phyloP scores from a whole-genome alignment of 2,329 filamentous ascomycete species.

The Aphanocladium album region DNA sequence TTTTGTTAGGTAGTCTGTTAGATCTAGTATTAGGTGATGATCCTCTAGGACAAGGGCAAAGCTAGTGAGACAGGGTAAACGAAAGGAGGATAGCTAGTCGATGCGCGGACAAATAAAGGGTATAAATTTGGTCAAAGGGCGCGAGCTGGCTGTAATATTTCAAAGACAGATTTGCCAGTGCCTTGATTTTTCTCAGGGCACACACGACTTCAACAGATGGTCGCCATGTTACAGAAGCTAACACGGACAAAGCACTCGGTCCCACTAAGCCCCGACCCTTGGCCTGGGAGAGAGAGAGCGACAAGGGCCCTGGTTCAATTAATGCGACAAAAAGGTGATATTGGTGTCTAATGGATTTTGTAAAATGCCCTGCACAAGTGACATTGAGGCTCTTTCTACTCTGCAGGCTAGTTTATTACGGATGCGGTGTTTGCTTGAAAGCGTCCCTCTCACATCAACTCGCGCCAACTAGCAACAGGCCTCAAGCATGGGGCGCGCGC shows the following conservation, averaged over 20 bases:
- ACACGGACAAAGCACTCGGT: background rate
- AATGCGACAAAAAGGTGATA: background rate
- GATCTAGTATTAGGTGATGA: too few species aligned
- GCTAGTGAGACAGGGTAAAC: too few species aligned
- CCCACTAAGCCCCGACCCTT: background rate
- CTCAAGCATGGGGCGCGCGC: too few species aligned
- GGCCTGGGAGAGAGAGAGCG: background rate
- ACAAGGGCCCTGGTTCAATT: background rate
- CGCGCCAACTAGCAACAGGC: too few species aligned
- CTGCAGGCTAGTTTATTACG: background rate
- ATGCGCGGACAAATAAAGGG: background rate
- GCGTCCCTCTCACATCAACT: too few species aligned
- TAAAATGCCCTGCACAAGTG: background rate
- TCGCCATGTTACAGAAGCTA: background rate
- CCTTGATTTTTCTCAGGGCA: background rate
- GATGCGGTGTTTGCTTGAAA: background rate
- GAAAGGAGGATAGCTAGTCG: too few species aligned
- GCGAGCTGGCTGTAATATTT: background rate
- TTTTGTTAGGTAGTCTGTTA: too few species aligned
- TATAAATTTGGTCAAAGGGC: background rate
- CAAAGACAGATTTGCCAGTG: background rate
- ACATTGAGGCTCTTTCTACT: background rate
- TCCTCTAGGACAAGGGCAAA: too few species aligned
- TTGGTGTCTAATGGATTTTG: background rate
- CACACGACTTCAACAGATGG: background rate